Evolutionary conservation across 176 grass and related monocot species (phyloP), one percentile per base, ranked within the genome.

Genomic region (Eleusine coracana): DNA sequence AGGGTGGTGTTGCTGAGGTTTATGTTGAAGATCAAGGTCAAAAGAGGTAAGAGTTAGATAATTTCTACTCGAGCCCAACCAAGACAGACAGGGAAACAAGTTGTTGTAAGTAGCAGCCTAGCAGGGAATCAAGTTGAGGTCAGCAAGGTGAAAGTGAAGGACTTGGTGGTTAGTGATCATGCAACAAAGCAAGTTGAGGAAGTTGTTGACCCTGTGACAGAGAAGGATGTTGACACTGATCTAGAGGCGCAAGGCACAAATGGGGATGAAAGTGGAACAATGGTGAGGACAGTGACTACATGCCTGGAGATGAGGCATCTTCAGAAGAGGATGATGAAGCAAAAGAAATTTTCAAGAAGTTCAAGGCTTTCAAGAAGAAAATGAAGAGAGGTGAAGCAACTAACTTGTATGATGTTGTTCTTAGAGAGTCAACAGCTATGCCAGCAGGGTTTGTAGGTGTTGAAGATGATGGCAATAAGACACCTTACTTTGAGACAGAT

Each of bases 311-410:
- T 2, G 44, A 12, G 14, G 44, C 21, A 46, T 25, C 41, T 14
- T 71, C 69, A 48, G 10, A 71, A 71, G 69, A 71, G 12, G 42
- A 67, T 38, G 34, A 71, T 4, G 69, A 71, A 28, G n/a, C 69
- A 28, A 11, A 6, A 25, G 21, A 71, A 48, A 48, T 48, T 27
- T 46, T 27, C 1, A 46, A 71, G 3, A 71, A 46, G 1, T 71
- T 27, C 5, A 7, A 48, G 42, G 41, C 44, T 27, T 71, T 71
- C 42, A 27, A 71, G 11, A 71, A 28, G 10, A 71, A 71, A 1
- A 3, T 71, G 0, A 48, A 48, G 42, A 46, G 5, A 27, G 68
- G 68, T 48, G 21, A 71, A 48, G 10, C 29, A 13, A 12, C 29
- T 16, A 66, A 2, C 3, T 55, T 55, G 52, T 16, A 55, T 55